These are phyloP conservation scores for Quercus agrifolia DNA, from an alignment of 306 rosid genomes.

Conservation along the genomic window DNA sequence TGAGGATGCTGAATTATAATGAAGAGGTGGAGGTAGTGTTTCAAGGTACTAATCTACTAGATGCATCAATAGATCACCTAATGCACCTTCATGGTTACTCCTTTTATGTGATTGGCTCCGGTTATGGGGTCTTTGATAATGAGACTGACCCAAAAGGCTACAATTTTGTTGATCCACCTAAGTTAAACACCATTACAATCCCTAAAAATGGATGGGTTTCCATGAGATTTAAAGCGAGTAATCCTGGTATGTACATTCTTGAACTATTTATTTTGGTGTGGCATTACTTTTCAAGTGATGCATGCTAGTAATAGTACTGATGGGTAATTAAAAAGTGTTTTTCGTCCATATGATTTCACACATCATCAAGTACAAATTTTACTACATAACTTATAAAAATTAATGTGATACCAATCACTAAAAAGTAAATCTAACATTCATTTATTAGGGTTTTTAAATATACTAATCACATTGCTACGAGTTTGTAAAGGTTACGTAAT, in stretches of 20 bases:
- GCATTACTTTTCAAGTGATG: too few species aligned
- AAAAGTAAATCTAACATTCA: too few species aligned
- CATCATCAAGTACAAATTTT: too few species aligned
- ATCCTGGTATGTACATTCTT: slow-evolving; percentile 14
- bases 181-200: slow-evolving; percentile 13
- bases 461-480: too few species aligned
- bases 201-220: slow-evolving; percentile 33
- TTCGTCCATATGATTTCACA: too few species aligned
- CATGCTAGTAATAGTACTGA: too few species aligned
- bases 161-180: slow-evolving; percentile 32
- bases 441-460: too few species aligned
- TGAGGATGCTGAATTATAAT: slow-evolving; percentile 12
- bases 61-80: slow-evolving; percentile 32
- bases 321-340: too few species aligned
- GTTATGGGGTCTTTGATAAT: slow-evolving; percentile 19
- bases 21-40: slow-evolving; percentile 20
- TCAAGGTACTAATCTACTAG: slow-evolving; percentile 26
- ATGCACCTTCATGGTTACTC: slow-evolving; percentile 33
- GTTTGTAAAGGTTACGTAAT: too few species aligned
- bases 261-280: too few species aligned
- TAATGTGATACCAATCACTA: too few species aligned
- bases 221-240: slow-evolving; percentile 21
- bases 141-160: slow-evolving; percentile 5
- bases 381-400: too few species aligned
- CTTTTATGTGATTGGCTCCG: slow-evolving; percentile 31